Evolutionary conservation across 352 stramenopile genomes (phyloP).

Genomic region (Bremia lactucae): DNA sequence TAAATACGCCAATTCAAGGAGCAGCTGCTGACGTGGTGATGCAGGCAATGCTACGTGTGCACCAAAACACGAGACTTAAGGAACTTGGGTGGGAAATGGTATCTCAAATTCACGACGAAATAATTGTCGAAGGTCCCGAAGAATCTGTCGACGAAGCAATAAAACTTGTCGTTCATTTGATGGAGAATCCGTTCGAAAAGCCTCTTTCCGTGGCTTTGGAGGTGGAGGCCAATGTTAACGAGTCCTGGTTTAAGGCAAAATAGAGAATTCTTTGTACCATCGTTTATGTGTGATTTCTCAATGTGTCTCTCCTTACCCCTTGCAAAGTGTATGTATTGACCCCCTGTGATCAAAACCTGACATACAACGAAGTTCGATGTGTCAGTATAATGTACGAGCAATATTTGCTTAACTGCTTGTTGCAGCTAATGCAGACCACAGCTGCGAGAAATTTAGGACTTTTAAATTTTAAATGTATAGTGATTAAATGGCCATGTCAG

Average conservation of each 20-base stretch:
- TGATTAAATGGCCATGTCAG: too few species aligned
- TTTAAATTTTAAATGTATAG: too few species aligned
- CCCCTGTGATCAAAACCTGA: too few species aligned
- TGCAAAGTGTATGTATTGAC: too few species aligned
- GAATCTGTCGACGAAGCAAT: conserved; percentile 91
- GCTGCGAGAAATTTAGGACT: too few species aligned
- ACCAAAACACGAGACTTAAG: conserved; percentile 86
- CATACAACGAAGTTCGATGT: too few species aligned
- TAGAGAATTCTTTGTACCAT: conserved; percentile 47
- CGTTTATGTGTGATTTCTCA: too few species aligned
- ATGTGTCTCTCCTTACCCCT: too few species aligned
- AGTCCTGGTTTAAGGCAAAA: conserved; percentile 99
- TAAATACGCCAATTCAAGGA: conserved; percentile 99
- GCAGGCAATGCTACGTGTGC: conserved; percentile 98
- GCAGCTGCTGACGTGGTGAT: conserved; percentile 98
- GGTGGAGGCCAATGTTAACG: conserved; percentile 91
- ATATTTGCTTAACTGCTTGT: too few species aligned
- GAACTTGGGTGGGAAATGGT: conserved; percentile 96
- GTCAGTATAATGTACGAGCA: too few species aligned
- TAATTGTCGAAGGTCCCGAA: conserved; percentile 98
- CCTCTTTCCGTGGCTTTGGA: conserved; percentile 82
- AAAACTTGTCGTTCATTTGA: conserved; percentile 83
- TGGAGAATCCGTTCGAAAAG: conserved; percentile 96
- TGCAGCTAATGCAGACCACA: too few species aligned
- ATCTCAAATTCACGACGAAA: conserved; percentile 98